A percentile compares a stretch with the other conserved stretches of the same genome.
Conservation (phyloP, 306 rosid genomes). For the Malus fusca region DNA sequence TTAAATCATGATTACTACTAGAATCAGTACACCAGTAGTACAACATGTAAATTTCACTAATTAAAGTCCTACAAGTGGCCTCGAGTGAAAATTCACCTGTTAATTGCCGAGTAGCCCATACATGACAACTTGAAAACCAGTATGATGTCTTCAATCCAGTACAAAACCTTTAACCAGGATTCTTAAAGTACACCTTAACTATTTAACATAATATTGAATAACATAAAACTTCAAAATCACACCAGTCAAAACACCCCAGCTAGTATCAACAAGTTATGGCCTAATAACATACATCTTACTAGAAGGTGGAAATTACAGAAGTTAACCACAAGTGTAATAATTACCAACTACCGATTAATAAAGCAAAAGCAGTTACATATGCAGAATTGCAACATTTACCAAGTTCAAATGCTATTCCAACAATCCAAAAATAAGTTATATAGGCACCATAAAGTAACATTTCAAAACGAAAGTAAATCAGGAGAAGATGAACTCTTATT, state of each 20-base stretch:
- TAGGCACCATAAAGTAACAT: background rate
- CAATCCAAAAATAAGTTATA: background rate
- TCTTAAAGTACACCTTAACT: background rate
- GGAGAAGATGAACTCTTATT: background rate
- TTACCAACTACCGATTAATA: background rate
- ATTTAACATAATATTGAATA: too few relatives aligned
- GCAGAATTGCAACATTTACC: background rate
- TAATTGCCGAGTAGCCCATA: background rate
- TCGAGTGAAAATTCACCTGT: background rate
- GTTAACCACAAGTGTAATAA: background rate
- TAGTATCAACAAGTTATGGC: too few relatives aligned
- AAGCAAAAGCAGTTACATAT: background rate
- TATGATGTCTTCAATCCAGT: background rate
- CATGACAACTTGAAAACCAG: background rate
- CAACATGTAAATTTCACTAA: background rate
- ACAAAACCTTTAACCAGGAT: background rate
- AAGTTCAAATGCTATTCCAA: background rate
- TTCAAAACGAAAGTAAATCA: background rate
- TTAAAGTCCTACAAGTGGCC: background rate
- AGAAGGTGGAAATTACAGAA: too few relatives aligned
- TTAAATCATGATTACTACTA: background rate
- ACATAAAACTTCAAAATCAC: too few relatives aligned
- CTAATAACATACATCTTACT: too few relatives aligned
- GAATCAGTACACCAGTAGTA: background rate
- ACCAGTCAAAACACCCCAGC: too few relatives aligned